These are phyloP conservation scores for Pterocarpus santalinus DNA, from an alignment of 306 rosid genomes.

Conservation along the genomic window DNA sequence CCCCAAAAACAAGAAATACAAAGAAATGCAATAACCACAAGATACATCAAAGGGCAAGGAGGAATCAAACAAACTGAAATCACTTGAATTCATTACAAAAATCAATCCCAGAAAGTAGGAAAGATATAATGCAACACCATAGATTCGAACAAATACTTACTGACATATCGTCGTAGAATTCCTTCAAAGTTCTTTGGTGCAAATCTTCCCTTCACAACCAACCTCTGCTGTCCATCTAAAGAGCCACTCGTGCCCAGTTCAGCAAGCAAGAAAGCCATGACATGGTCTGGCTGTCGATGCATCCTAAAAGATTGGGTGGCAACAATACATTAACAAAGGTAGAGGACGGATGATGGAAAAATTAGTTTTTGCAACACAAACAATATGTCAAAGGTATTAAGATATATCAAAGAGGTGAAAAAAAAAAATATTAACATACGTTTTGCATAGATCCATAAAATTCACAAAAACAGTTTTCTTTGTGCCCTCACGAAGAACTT, in stretches of 20 bases:
- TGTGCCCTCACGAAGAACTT: slow-evolving; percentile 96
- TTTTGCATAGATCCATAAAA: slow-evolving; percentile 92
- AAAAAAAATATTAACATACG: slow-evolving; percentile 53
- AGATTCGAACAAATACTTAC: slow-evolving; percentile 58
- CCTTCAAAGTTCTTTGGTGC: slow-evolving; percentile 96
- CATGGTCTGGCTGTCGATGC: slow-evolving; percentile 96
- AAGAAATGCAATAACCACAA: slow-evolving; percentile 12
- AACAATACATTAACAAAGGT: slow-evolving; percentile 24
- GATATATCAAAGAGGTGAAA: background rate
- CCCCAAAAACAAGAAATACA: background rate
- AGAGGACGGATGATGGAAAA: background rate
- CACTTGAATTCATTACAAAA: background rate
- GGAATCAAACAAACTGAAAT: background rate
- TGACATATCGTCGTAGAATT: slow-evolving; percentile 84
- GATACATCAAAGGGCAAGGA: background rate
- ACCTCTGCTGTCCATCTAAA: slow-evolving; percentile 90
- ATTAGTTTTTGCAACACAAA: background rate
- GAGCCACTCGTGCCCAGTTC: slow-evolving; percentile 96
- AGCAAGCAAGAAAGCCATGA: slow-evolving; percentile 88
- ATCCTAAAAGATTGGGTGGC: slow-evolving; percentile 53
- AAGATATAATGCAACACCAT: background rate
- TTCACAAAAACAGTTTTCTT: slow-evolving; percentile 95
- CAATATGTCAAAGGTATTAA: background rate
- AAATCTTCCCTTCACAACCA: slow-evolving; percentile 93
- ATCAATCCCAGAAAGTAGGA: too few species aligned